Conservation (phyloP, 2,329 filamentous ascomycete species). For the Davidsoniella australis region DNA sequence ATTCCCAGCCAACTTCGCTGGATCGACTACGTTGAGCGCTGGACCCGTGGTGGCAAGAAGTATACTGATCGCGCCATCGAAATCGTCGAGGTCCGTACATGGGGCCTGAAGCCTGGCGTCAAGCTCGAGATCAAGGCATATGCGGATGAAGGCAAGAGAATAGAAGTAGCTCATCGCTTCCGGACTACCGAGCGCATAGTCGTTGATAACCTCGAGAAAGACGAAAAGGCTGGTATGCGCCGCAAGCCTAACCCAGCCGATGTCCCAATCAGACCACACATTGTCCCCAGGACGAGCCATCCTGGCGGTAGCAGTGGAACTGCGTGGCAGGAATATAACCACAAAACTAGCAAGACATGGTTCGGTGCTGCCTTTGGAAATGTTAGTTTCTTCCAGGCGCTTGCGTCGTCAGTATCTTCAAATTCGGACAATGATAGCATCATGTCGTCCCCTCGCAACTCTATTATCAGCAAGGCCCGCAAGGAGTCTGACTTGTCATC, state of each 20-base stretch:
- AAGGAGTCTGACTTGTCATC: conserved; percentile 9
- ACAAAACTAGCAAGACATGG: conserved; percentile 11
- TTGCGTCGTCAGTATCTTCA: conserved; percentile 11
- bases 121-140: conserved; percentile 76
- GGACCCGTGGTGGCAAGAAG: conserved; percentile 56
- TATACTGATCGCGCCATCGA: conserved; percentile 76
- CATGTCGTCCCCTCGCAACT: conserved; percentile 8
- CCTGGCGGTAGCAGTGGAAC: conserved; percentile 6
- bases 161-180: conserved; percentile 72
- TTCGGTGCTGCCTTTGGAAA: conserved; percentile 11
- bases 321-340: conserved; percentile 11
- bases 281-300: conserved; percentile 9
- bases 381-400: conserved; percentile 12
- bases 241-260: background rate
- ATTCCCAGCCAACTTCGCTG: conserved; percentile 86
- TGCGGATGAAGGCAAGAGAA: conserved; percentile 73
- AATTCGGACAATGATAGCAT: conserved; percentile 10
- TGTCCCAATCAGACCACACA: background rate
- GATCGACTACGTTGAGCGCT: conserved; percentile 75
- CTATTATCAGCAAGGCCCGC: conserved; percentile 2
- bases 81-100: conserved; percentile 75
- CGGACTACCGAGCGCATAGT: conserved; percentile 52
- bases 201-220: conserved; percentile 27
- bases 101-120: conserved; percentile 75
- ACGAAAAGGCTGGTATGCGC: conserved; percentile 7